Evolutionary conservation across 805 yeast genomes (phyloP).

Genomic region (Wickerhamomyces queroliae): DNA sequence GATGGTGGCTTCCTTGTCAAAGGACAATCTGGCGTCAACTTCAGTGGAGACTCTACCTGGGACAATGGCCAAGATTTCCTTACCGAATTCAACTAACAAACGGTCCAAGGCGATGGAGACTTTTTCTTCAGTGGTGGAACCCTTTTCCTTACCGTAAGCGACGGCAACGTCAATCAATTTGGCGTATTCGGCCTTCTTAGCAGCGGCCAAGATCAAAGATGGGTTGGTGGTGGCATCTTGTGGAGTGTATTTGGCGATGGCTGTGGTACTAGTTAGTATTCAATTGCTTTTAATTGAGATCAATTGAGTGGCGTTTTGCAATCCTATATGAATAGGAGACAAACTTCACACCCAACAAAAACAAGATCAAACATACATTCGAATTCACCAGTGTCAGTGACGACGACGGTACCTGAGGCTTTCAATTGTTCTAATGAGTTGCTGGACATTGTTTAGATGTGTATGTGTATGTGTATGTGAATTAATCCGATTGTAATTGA

Average conservation of each 20-base stretch:
- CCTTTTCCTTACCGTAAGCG: conserved; percentile 69
- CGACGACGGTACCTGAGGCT: conserved; percentile 93
- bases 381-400: conserved; percentile 98
- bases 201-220: conserved; percentile 91
- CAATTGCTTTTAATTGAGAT: neutral
- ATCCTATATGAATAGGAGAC: neutral
- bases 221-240: conserved; percentile 99
- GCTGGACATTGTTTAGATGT: conserved; percentile 26
- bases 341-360: neutral
- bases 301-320: neutral
- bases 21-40: conserved; percentile 97
- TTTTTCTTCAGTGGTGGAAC: conserved; percentile 54
- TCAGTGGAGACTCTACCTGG: conserved; percentile 99
- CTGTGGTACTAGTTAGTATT: conserved; percentile 8
- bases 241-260: conserved; percentile 96
- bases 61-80: conserved; percentile 84
- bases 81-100: conserved; percentile 93
- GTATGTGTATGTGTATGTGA: neutral
- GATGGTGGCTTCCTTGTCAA: conserved; percentile 90
- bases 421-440: conserved; percentile 89
- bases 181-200: conserved; percentile 86
- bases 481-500: neutral
- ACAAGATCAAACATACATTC: conserved; percentile 38
- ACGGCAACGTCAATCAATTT: conserved; percentile 88
- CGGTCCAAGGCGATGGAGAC: conserved; percentile 85